Conservation (phyloP, 768 basidiomycete genomes). For the Hygrocybe punicea region DNA sequence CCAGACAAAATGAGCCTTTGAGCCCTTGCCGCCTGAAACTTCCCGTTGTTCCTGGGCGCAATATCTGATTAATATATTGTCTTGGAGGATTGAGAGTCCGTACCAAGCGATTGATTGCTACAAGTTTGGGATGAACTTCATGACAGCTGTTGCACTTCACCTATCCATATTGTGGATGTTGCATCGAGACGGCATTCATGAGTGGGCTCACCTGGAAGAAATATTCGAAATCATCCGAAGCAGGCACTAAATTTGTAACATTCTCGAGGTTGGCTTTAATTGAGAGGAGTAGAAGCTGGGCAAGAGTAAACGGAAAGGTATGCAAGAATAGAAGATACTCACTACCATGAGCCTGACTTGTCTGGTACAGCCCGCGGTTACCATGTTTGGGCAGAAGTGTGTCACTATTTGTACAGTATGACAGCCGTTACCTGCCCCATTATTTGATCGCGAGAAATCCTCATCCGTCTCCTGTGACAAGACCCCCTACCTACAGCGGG, state of each 20-base stretch:
- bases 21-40: conserved; percentile 63
- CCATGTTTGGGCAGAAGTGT: too few relatives aligned
- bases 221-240: conserved; percentile 68
- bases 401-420: too few relatives aligned
- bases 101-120: conserved; percentile 71
- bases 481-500: too few relatives aligned
- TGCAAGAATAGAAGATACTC: conserved; percentile 23
- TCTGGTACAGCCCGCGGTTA: too few relatives aligned
- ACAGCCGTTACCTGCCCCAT: too few relatives aligned
- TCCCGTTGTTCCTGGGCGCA: conserved; percentile 57
- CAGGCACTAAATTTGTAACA: conserved; percentile 65
- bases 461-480: too few relatives aligned
- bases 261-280: conserved; percentile 81
- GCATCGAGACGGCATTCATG: background rate
- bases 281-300: conserved; percentile 48
- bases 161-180: conserved; percentile 23
- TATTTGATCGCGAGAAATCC: too few relatives aligned
- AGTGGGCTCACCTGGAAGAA: conserved; percentile 60
- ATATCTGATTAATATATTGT: background rate
- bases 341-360: conserved; percentile 65
- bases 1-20: conserved; percentile 79
- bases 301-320: conserved; percentile 11
- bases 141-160: conserved; percentile 80
- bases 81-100: conserved; percentile 12
- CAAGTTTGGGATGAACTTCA: conserved; percentile 68